Evolutionary conservation across 768 basidiomycete genomes (phyloP).

Genomic region (Hebeloma cylindrosporum): DNA sequence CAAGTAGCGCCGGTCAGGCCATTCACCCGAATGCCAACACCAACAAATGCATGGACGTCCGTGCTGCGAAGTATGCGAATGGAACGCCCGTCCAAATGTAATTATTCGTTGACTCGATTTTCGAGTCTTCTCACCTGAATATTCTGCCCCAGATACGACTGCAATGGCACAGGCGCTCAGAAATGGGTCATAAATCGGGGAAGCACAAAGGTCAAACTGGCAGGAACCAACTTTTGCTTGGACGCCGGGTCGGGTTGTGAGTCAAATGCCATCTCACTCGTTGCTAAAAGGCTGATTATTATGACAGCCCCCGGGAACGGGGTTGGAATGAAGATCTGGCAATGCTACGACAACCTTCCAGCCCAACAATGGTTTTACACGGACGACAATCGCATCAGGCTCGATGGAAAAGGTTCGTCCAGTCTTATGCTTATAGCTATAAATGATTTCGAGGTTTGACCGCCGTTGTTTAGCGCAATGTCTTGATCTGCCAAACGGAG

Average conservation of each 20-base stretch:
- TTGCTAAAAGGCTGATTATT: background rate
- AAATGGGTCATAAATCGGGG: slow-evolving; percentile 31
- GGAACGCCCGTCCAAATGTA: slow-evolving; percentile 38
- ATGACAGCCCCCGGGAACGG: slow-evolving; percentile 14
- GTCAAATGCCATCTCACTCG: slow-evolving; percentile 16
- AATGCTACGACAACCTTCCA: slow-evolving; percentile 18
- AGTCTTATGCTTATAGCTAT: background rate
- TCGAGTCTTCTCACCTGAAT: background rate
- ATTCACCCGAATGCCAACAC: slow-evolving; percentile 29
- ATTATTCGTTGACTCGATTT: background rate
- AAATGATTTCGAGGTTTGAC: background rate
- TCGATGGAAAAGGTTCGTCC: slow-evolving; percentile 13
- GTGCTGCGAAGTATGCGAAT: slow-evolving; percentile 28
- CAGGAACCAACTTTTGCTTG: slow-evolving; percentile 31
- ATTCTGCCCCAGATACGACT: slow-evolving; percentile 30
- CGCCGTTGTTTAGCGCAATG: slow-evolving; percentile 21
- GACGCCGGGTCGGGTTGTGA: slow-evolving; percentile 37
- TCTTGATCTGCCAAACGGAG: slow-evolving; percentile 28
- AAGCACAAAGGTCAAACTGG: slow-evolving; percentile 28
- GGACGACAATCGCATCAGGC: slow-evolving; percentile 9
- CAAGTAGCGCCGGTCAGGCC: slow-evolving; percentile 14
- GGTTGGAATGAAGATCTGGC: slow-evolving; percentile 19
- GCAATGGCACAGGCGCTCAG: slow-evolving; percentile 32
- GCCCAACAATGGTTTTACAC: slow-evolving; percentile 17
- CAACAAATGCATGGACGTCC: slow-evolving; percentile 35